phyloP scores from a whole-genome alignment of 768 basidiomycete species.

The Solioccasus polychromus region DNA sequence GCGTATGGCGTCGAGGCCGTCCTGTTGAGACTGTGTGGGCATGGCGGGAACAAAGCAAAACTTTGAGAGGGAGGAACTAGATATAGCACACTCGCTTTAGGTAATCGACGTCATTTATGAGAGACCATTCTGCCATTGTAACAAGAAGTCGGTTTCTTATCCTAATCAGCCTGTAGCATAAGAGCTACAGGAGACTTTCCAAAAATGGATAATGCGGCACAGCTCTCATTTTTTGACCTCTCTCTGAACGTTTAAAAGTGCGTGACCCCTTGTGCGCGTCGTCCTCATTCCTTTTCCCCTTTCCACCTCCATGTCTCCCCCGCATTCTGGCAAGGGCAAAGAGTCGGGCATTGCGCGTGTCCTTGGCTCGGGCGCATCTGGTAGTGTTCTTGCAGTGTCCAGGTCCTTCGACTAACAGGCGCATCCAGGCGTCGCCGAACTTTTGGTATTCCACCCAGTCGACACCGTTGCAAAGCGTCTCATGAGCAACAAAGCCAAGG shows the following conservation, averaged over 20 bases:
- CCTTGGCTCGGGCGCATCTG: conserved; percentile 89
- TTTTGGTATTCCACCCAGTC: conserved; percentile 92
- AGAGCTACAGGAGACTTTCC: conserved; percentile 3
- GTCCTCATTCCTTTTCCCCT: neutral
- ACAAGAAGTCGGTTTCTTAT: neutral
- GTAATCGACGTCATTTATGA: too few relatives aligned
- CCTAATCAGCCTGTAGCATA: too few relatives aligned
- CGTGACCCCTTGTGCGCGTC: neutral
- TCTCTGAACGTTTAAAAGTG: too few relatives aligned
- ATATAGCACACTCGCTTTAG: too few relatives aligned
- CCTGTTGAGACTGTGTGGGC: conserved; percentile 43
- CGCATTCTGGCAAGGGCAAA: conserved; percentile 46
- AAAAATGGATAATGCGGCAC: conserved; percentile 7
- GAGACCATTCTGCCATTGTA: too few relatives aligned
- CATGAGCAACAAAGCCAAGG: conserved; percentile 96
- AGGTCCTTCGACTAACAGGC: neutral
- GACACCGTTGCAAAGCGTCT: conserved; percentile 98
- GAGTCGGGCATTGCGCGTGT: conserved; percentile 91
- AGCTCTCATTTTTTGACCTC: neutral
- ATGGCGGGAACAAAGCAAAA: conserved; percentile 35
- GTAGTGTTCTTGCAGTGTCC: conserved; percentile 36
- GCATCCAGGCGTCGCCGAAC: conserved; percentile 81
- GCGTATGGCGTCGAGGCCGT: conserved; percentile 62
- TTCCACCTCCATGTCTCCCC: conserved; percentile 45
- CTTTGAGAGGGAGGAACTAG: too few relatives aligned